Base-by-base conservation (phyloP, 2,329 filamentous ascomycete genomes). In the Nemania diffusa region DNA sequence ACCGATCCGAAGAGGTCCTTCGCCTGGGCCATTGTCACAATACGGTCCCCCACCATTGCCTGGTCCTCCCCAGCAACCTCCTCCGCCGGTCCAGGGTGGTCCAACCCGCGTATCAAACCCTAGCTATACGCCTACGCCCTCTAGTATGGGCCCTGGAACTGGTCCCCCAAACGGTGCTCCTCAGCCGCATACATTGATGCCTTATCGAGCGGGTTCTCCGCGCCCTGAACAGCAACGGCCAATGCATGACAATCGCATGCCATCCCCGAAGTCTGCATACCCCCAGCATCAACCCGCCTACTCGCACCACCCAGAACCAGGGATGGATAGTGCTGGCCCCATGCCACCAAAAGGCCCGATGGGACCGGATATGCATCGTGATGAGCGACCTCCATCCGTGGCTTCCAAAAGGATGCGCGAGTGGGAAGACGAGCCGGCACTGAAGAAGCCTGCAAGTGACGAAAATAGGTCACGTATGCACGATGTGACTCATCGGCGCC, bases 201-300 rank as follows among this genome's bases (percentile, higher is more conserved):
- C 91, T 20, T 97, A 95, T 81, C 89, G 90, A 64, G 88, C 90
- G 32, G 89, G 89, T 74, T 97, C 92, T 78, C 92, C 94, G 67
- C 88, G 92, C n/a, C 88, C 91, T 57, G 95, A 97, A 72, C 90
- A 94, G 50, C 73, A 94, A 37, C 73, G 76, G 53, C 89, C 94
- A 59, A 86, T 96, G 70, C 88, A 95, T 71, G 94, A 97, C 72
- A 93, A 91, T 76, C 90, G 92, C 67, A 92, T 94, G 80, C 88
- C 92, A n/a, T 97, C 95, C n/a, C 94, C 94, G 66, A 94, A 94
- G 75, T 91, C 93, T 44, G 90, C 89, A 7, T 97, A 96, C 75
- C 90, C 91, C 5, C 92, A 94, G 74, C 92, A 92, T 69, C 92
- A 91, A 71, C 81, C 84, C 32, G 79, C 81, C 0, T 97, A 93